A percentile compares a stretch with the other conserved stretches of the same genome.
Conservation (phyloP, 2,329 filamentous ascomycete species). For the Orbilia brochopaga region DNA sequence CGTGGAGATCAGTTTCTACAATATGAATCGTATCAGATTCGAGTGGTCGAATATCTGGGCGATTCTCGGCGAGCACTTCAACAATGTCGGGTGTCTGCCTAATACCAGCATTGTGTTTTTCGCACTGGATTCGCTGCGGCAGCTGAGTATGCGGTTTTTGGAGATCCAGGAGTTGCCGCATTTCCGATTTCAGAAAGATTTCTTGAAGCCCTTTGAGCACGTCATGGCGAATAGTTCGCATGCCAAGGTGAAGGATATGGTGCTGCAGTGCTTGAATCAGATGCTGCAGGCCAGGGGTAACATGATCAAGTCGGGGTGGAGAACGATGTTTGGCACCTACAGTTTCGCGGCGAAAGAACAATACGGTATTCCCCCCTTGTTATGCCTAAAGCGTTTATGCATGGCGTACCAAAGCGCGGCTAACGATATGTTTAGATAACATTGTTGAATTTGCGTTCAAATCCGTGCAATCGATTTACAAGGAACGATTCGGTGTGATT, state of each 20-base stretch:
- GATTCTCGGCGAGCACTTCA: constrained; percentile 97
- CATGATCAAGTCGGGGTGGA: constrained; percentile 97
- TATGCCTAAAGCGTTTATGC: background rate
- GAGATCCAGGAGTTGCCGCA: constrained; percentile 96
- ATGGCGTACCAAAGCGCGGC: constrained; percentile 11
- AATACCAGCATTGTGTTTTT: constrained; percentile 98
- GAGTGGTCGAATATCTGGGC: constrained; percentile 99
- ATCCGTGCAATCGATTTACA: constrained; percentile 94
- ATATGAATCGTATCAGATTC: constrained; percentile 97
- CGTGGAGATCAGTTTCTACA: constrained; percentile 99
- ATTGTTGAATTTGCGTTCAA: constrained; percentile 98
- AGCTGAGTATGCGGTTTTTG: constrained; percentile 98
- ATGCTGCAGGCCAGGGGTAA: constrained; percentile 98
- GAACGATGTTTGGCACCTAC: constrained; percentile 99
- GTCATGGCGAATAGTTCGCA: constrained; percentile 92
- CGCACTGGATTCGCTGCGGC: constrained; percentile 89
- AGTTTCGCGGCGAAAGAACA: constrained; percentile 92
- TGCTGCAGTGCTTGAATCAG: constrained; percentile 91
- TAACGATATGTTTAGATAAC: constrained; percentile 66
- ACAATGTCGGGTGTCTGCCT: constrained; percentile 92
- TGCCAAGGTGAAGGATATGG: constrained; percentile 95
- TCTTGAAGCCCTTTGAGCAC: constrained; percentile 96
- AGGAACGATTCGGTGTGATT: constrained; percentile 90
- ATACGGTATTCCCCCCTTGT: constrained; percentile 64
- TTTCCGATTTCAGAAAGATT: constrained; percentile 99